A percentile compares a stretch with the other conserved stretches of the same genome.
Conservation (phyloP, 768 basidiomycete genomes). For the Kwoniella pini region DNA sequence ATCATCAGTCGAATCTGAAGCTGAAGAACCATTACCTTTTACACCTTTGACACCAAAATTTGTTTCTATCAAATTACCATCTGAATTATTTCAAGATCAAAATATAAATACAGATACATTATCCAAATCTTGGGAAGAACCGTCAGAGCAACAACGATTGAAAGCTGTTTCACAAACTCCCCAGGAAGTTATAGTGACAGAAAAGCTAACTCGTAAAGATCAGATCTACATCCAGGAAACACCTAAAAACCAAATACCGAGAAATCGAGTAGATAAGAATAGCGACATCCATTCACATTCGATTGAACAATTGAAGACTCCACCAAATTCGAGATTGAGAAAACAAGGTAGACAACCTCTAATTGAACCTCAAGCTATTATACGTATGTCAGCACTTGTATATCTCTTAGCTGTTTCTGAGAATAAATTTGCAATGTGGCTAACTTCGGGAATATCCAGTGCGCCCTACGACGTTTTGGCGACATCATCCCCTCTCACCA, state of each 20-base stretch:
- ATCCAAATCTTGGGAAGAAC: no score
- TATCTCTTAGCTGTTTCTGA: not conserved
- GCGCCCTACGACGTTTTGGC: slow-evolving; percentile 25
- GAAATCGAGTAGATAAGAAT: not conserved
- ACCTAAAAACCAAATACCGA: not conserved
- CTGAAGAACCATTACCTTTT: slow-evolving; percentile 1
- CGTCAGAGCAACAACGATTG: no score
- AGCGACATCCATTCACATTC: not conserved
- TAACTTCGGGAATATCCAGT: not conserved
- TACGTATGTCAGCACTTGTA: slow-evolving; percentile 7
- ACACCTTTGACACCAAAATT: slow-evolving; percentile 7
- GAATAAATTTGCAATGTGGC: no score
- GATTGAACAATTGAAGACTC: not conserved
- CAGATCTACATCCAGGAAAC: not conserved
- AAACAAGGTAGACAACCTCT: slow-evolving; percentile 1
- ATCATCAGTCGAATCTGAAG: slow-evolving; percentile 4
- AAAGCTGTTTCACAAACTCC: no score
- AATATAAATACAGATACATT: not conserved
- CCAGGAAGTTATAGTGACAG: no score
- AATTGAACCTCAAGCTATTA: slow-evolving; percentile 6
- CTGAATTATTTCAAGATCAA: not conserved
- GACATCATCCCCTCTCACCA: slow-evolving; percentile 21
- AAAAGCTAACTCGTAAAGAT: no score
- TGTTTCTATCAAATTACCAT: slow-evolving; percentile 1
- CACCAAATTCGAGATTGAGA: slow-evolving; percentile 10